Evolutionary conservation across 2,329 filamentous ascomycete species (phyloP).

Genomic region (Polychaeton citri): DNA sequence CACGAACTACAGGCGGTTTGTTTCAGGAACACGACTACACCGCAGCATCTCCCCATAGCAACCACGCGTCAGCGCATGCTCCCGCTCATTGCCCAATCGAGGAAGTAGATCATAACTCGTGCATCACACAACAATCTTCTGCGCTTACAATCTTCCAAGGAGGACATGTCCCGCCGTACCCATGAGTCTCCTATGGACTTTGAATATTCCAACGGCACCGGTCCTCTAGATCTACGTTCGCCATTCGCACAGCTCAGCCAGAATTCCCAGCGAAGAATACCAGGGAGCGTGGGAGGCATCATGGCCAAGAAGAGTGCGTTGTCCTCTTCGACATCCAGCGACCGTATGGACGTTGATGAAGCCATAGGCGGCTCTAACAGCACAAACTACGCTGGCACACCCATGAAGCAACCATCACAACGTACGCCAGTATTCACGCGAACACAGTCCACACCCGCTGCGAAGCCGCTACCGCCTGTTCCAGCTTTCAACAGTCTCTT

Average conservation of each 20-base stretch:
- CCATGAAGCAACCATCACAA: neutral
- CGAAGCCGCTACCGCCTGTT: constrained; percentile 26
- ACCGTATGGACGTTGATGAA: neutral
- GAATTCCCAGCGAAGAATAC: constrained; percentile 18
- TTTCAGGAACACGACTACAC: neutral
- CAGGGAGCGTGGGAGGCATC: constrained; percentile 3
- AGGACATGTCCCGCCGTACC: constrained; percentile 21
- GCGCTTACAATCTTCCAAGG: neutral
- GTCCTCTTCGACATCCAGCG: constrained; percentile 2
- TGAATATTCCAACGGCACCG: constrained; percentile 35
- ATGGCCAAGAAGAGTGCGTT: constrained; percentile 27
- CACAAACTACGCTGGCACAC: neutral
- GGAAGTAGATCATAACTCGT: neutral
- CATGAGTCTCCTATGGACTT: constrained; percentile 41
- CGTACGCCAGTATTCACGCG: neutral
- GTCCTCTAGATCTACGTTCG: constrained; percentile 32
- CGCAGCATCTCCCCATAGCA: neutral
- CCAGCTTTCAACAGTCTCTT: constrained; percentile 23
- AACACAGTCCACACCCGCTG: constrained; percentile 11
- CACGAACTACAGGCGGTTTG: neutral
- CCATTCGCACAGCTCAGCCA: constrained; percentile 30
- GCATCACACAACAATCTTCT: neutral
- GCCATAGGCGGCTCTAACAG: neutral
- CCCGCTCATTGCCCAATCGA: neutral
- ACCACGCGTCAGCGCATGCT: neutral